Conservation (phyloP, 2,329 filamentous ascomycete genomes). For the Ascomycota sp. region DNA sequence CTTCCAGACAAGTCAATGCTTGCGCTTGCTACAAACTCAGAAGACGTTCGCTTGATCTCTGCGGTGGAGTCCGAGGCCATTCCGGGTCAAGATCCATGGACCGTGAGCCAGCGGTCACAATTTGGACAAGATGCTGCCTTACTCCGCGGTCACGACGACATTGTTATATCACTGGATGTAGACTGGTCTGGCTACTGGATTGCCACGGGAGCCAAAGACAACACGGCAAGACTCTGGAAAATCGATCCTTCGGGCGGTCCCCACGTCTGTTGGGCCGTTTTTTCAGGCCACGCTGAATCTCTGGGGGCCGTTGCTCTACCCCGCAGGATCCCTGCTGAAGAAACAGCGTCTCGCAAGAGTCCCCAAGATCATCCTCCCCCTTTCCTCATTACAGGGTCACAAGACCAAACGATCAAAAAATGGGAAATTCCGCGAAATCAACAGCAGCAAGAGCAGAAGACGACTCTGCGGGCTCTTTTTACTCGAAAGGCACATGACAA, state of each 20-base stretch:
- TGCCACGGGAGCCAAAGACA: slow-evolving; percentile 89
- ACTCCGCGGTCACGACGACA: slow-evolving; percentile 78
- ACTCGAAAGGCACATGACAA: slow-evolving; percentile 95
- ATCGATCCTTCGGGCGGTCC: slow-evolving; percentile 54
- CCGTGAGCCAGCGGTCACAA: slow-evolving; percentile 24
- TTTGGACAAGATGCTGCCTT: slow-evolving; percentile 79
- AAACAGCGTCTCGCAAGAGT: slow-evolving; percentile 46
- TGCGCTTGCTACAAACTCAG: slow-evolving; percentile 82
- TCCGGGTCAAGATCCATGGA: slow-evolving; percentile 5
- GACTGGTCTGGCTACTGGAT: slow-evolving; percentile 98
- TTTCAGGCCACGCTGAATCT: slow-evolving; percentile 85
- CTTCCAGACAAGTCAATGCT: slow-evolving; percentile 59
- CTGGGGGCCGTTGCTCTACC: slow-evolving; percentile 75
- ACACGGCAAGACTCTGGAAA: slow-evolving; percentile 76
- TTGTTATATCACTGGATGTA: slow-evolving; percentile 80
- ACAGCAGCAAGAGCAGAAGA: slow-evolving; percentile 21
- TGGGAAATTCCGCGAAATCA: slow-evolving; percentile 54
- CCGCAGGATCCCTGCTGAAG: slow-evolving; percentile 40
- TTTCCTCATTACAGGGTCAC: slow-evolving; percentile 77
- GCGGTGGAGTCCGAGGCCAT: slow-evolving; percentile 22
- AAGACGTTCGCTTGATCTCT: slow-evolving; percentile 75
- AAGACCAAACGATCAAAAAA: slow-evolving; percentile 85
- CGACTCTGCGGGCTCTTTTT: slow-evolving; percentile 45
- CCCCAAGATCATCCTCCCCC: slow-evolving; percentile 60
- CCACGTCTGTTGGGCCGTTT: slow-evolving; percentile 58